Evolutionary conservation across 352 stramenopile genomes (phyloP).

Genomic region (Phytophthora melonis): DNA sequence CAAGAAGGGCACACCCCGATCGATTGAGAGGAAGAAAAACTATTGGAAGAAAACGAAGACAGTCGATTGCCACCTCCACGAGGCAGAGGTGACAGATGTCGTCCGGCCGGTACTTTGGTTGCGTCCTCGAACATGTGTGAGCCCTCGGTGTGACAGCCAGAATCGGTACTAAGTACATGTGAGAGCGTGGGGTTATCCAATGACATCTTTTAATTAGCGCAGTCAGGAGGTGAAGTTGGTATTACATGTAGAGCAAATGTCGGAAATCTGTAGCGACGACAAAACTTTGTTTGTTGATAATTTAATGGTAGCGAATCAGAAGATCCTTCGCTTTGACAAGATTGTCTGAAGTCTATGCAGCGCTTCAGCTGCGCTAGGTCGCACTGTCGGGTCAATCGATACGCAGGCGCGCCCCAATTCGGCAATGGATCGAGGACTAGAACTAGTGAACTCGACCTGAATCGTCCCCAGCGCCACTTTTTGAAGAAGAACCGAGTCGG

Average conservation of each 20-base stretch:
- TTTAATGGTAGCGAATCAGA: no score
- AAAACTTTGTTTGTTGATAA: no score
- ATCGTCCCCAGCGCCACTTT: slow-evolving; percentile 33
- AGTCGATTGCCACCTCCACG: background rate
- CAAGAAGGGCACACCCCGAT: no score
- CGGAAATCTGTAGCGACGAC: no score
- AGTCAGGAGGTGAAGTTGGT: no score
- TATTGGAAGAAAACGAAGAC: background rate
- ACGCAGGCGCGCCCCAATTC: slow-evolving; percentile 33
- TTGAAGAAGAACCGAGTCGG: slow-evolving; percentile 26
- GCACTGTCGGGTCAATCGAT: slow-evolving; percentile 21
- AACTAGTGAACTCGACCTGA: slow-evolving; percentile 27
- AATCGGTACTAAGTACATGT: no score
- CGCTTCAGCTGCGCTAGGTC: slow-evolving; percentile 35
- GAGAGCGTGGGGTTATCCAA: background rate
- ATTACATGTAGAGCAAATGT: no score
- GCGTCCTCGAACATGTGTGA: background rate
- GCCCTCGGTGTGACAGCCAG: background rate
- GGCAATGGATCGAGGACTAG: slow-evolving; percentile 24
- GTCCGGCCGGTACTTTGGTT: background rate
- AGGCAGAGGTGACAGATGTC: background rate
- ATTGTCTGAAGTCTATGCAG: slow-evolving; percentile 38
- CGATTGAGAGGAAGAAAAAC: background rate
- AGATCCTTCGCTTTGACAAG: background rate
- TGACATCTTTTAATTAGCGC: no score